A percentile compares a stretch with the other conserved stretches of the same genome.
These are phyloP conservation scores for Abortiporus biennis DNA, from an alignment of 1,284 basidiomycete species.

Conservation along the genomic window DNA sequence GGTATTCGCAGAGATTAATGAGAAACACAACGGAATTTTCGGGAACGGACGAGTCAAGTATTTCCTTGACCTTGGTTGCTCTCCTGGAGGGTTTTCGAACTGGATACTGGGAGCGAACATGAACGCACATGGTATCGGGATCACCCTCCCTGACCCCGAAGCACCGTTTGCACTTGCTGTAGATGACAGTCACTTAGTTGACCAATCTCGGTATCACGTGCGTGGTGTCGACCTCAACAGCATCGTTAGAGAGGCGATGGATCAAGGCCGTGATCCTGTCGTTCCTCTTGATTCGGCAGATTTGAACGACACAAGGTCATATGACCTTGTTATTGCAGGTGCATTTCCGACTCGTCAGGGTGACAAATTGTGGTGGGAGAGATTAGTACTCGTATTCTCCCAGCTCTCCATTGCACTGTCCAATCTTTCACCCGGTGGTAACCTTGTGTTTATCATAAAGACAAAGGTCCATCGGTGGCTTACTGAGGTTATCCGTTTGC, in stretches of 20 bases:
- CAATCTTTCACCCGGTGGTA: conserved; percentile 11
- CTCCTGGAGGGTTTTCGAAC: conserved; percentile 17
- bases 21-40: neutral
- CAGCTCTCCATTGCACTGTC: conserved; percentile 12
- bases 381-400: conserved; percentile 8
- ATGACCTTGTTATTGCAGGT: conserved; percentile 15
- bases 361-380: conserved; percentile 4
- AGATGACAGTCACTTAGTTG: conserved; percentile 1
- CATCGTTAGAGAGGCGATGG: conserved; percentile 7
- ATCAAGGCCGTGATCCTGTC: conserved; percentile 1
- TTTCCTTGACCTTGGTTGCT: conserved; percentile 18
- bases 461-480: conserved; percentile 13
- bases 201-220: conserved; percentile 7
- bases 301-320: neutral
- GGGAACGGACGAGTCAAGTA: conserved; percentile 5
- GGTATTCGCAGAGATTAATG: neutral
- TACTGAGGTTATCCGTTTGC: conserved; percentile 12
- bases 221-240: conserved; percentile 8
- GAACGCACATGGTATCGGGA: conserved; percentile 11
- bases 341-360: conserved; percentile 13
- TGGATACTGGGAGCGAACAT: conserved; percentile 14
- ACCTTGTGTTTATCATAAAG: conserved; percentile 11
- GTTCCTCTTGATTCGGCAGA: neutral
- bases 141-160: conserved; percentile 14
- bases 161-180: conserved; percentile 6